These are phyloP conservation scores for Geotrichum restrictum DNA, from an alignment of 1,139 yeast species.

Conservation along the genomic window DNA sequence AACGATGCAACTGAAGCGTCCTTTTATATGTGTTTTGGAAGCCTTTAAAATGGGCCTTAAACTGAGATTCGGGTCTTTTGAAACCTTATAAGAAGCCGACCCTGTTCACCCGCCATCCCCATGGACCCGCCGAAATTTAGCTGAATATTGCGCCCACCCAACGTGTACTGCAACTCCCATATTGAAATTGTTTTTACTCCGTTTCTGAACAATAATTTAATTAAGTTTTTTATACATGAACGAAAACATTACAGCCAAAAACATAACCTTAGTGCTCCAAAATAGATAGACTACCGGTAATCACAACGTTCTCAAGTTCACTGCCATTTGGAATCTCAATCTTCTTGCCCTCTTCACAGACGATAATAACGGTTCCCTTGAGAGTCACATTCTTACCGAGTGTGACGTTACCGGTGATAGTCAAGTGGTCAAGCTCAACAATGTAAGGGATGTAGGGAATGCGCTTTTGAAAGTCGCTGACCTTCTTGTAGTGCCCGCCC, in stretches of 20 bases:
- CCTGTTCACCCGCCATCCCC: no score
- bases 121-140: no score
- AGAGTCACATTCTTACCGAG: slow-evolving; percentile 86
- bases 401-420: slow-evolving; percentile 92
- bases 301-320: slow-evolving; percentile 89
- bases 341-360: slow-evolving; percentile 93
- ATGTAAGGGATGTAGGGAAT: slow-evolving; percentile 95
- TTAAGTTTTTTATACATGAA: not conserved
- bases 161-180: no score
- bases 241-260: not conserved
- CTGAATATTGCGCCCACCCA: no score
- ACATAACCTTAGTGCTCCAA: slow-evolving; percentile 65
- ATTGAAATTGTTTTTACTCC: not conserved
- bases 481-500: slow-evolving; percentile 95
- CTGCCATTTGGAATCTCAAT: slow-evolving; percentile 97
- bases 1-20: not conserved
- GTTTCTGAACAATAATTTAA: not conserved
- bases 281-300: slow-evolving; percentile 93
- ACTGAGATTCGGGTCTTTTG: no score
- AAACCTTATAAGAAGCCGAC: no score
- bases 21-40: not conserved
- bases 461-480: slow-evolving; percentile 81
- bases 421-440: slow-evolving; percentile 91
- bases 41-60: no score
- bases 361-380: slow-evolving; percentile 96